phyloP scores from a whole-genome alignment of 2,329 filamentous ascomycete genomes.

The Fusarium floridanum region DNA sequence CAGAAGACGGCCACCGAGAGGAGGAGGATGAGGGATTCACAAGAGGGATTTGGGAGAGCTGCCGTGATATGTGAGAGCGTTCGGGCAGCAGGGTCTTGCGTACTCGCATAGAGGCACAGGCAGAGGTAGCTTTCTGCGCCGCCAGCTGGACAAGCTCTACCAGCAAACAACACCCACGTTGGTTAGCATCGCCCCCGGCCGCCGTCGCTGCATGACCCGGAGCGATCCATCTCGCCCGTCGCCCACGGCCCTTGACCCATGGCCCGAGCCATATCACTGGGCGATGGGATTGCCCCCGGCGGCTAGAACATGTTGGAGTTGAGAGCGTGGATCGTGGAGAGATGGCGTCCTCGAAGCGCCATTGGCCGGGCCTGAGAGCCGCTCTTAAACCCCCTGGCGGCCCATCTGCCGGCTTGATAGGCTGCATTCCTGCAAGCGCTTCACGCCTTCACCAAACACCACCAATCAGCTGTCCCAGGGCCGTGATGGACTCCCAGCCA shows the following conservation, averaged over 20 bases:
- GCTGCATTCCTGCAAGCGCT: slow-evolving; percentile 39
- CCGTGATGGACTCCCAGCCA: slow-evolving; percentile 57
- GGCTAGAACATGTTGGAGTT: slow-evolving; percentile 40
- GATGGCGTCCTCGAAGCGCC: slow-evolving; percentile 18
- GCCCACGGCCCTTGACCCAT: slow-evolving; percentile 11
- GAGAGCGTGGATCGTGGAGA: slow-evolving; percentile 40
- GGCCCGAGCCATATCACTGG: slow-evolving; percentile 30
- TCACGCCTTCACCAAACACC: slow-evolving; percentile 33
- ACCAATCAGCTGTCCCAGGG: slow-evolving; percentile 54
- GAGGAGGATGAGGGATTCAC: slow-evolving; percentile 23
- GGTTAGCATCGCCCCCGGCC: slow-evolving; percentile 26
- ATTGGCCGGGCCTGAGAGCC: slow-evolving; percentile 36
- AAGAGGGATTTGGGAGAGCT: slow-evolving; percentile 31
- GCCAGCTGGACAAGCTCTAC: slow-evolving; percentile 16
- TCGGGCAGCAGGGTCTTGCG: slow-evolving; percentile 19
- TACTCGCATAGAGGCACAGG: slow-evolving; percentile 17
- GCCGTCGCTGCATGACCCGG: slow-evolving; percentile 28
- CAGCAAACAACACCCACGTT: slow-evolving; percentile 16
- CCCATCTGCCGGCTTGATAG: slow-evolving; percentile 44
- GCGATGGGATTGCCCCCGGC: slow-evolving; percentile 20
- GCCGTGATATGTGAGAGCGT: slow-evolving; percentile 37
- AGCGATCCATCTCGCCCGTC: slow-evolving; percentile 25
- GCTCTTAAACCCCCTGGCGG: slow-evolving; percentile 31
- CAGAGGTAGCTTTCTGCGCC: not conserved
- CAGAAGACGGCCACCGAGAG: not conserved